phyloP scores from a whole-genome alignment of 169 alveolate genomes.

The Plasmodium adleri region DNA sequence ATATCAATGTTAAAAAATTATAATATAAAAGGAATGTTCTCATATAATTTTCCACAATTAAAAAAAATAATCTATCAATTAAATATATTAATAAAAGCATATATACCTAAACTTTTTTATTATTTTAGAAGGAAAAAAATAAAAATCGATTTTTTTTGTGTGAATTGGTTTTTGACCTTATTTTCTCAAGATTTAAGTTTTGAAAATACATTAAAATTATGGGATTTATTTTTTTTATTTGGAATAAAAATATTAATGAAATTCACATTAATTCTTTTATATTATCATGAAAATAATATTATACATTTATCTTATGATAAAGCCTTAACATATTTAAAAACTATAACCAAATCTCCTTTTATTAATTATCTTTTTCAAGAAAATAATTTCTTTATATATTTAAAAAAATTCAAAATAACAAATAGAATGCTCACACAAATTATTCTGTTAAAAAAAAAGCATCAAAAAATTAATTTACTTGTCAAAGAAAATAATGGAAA shows the following conservation, averaged over 20 bases:
- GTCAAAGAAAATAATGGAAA: constrained; percentile 17
- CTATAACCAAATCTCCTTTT: constrained; percentile 27
- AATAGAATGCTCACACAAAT: constrained; percentile 43
- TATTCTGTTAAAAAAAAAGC: constrained; percentile 23
- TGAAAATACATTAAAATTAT: constrained; percentile 52
- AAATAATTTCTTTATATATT: constrained; percentile 16
- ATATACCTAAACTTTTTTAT: constrained; percentile 24
- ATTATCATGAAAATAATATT: constrained; percentile 27
- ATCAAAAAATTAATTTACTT: constrained; percentile 15
- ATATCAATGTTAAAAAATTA: constrained; percentile 30
- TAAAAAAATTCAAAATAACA: constrained; percentile 36
- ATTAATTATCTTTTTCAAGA: constrained; percentile 49
- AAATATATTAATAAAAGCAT: constrained; percentile 33
- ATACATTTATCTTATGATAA: constrained; percentile 34
- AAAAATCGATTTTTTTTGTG: constrained; percentile 51
- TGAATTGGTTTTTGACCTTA: constrained; percentile 61
- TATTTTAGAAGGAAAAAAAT: constrained; percentile 52
- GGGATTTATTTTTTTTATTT: constrained; percentile 62
- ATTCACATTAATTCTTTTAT: constrained; percentile 18
- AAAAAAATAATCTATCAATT: constrained; percentile 51
- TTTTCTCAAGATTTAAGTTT: constrained; percentile 49
- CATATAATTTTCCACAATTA: constrained; percentile 37
- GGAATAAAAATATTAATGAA: constrained; percentile 57
- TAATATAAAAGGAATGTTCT: constrained; percentile 57
- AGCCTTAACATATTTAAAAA: constrained; percentile 47